Conservation (phyloP, 805 yeast species). For the Saturnispora besseyi region DNA sequence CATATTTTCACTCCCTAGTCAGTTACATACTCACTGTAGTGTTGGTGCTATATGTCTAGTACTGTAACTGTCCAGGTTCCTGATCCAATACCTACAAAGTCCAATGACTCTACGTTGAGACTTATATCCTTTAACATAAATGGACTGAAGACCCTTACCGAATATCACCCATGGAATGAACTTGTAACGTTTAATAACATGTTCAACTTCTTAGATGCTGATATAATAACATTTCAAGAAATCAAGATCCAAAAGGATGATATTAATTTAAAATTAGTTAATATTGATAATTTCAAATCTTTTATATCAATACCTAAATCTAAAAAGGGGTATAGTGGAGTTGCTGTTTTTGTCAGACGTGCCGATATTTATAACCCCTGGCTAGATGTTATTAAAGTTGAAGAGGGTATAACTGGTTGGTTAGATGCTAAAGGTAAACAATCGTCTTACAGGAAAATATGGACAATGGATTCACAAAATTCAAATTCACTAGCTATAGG, state of each 20-base stretch:
- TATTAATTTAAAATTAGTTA: constrained; percentile 28
- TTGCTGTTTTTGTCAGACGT: constrained; percentile 65
- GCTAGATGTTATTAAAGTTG: constrained; percentile 60
- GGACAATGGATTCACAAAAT: not conserved
- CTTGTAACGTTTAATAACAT: constrained; percentile 33
- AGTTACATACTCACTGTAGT: not conserved
- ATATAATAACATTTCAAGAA: constrained; percentile 82
- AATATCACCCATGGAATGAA: constrained; percentile 78
- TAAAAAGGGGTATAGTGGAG: constrained; percentile 88
- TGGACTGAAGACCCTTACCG: constrained; percentile 70
- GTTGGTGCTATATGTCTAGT: not conserved
- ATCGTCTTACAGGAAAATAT: constrained; percentile 22
- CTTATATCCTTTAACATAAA: constrained; percentile 66
- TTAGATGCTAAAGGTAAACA: constrained; percentile 21
- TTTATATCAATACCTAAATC: constrained; percentile 59
- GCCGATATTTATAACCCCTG: constrained; percentile 27
- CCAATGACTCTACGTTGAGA: constrained; percentile 11
- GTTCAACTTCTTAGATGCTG: constrained; percentile 53
- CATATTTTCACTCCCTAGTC: not conserved
- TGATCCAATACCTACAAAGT: not conserved
- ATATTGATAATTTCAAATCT: constrained; percentile 49
- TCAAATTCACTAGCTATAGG: constrained; percentile 42
- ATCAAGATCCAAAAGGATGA: constrained; percentile 55
- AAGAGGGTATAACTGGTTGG: constrained; percentile 85
- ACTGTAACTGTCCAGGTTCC: not conserved